These are phyloP conservation scores for Fusarium albosuccineum DNA, from an alignment of 2,329 filamentous ascomycete genomes.

Conservation along the genomic window DNA sequence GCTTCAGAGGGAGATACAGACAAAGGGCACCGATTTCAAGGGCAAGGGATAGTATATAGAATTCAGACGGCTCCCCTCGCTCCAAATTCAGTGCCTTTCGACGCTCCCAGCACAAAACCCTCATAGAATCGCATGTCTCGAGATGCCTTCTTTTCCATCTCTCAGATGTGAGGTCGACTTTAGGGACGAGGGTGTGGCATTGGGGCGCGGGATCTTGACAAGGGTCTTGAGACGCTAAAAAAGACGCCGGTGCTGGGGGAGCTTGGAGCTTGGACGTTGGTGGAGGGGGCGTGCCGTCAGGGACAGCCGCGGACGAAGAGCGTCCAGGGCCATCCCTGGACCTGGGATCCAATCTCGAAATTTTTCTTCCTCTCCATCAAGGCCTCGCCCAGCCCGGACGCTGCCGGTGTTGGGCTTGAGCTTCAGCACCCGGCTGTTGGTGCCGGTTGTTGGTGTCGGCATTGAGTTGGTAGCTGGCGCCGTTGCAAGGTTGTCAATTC, in stretches of 20 bases:
- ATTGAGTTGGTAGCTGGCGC: conserved; percentile 19
- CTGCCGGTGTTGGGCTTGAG: conserved; percentile 43
- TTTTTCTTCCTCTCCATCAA: conserved; percentile 41
- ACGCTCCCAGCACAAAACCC: not conserved
- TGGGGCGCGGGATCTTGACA: conserved; percentile 48
- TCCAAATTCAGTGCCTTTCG: conserved; percentile 12
- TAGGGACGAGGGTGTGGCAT: conserved; percentile 49
- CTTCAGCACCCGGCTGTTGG: conserved; percentile 42
- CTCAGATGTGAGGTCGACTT: conserved; percentile 45
- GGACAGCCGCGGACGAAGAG: conserved; percentile 23
- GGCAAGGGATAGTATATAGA: not conserved
- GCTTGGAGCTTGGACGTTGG: conserved; percentile 37
- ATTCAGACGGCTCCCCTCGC: conserved; percentile 1
- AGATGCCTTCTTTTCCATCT: conserved; percentile 34
- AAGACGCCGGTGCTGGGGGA: conserved; percentile 43
- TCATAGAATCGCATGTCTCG: conserved; percentile 22
- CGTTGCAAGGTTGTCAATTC: conserved; percentile 16
- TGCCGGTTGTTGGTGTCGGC: conserved; percentile 43
- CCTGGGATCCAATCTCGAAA: conserved; percentile 45
- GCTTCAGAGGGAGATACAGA: not conserved
- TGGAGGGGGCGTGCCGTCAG: conserved; percentile 43
- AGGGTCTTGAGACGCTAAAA: conserved; percentile 47
- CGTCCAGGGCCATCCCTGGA: conserved; percentile 43
- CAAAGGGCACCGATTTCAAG: not conserved
- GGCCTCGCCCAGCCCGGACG: conserved; percentile 44